A percentile compares a stretch with the other conserved stretches of the same genome.
Conservation (phyloP, 2,329 filamentous ascomycete genomes). For the Beauveria varroae region DNA sequence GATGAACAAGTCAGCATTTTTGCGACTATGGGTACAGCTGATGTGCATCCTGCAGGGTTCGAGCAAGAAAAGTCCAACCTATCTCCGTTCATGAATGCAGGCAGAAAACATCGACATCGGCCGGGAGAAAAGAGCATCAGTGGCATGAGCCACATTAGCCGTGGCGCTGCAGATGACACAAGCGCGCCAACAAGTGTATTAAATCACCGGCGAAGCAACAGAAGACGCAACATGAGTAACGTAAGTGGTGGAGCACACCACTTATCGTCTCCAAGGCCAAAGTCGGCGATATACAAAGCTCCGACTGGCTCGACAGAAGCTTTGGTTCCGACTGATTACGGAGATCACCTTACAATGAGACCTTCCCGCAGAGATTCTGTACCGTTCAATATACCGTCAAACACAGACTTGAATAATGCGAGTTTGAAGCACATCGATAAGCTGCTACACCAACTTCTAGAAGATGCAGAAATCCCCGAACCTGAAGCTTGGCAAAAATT, state of each 20-base stretch:
- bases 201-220: constrained; percentile 51
- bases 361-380: constrained; percentile 77
- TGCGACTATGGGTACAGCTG: constrained; percentile 61
- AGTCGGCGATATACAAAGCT: constrained; percentile 50
- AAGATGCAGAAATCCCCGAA: constrained; percentile 67
- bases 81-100: constrained; percentile 61
- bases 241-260: constrained; percentile 56
- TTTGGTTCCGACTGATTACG: constrained; percentile 38
- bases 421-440: constrained; percentile 84
- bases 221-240: constrained; percentile 77
- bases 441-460: constrained; percentile 73
- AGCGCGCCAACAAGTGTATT: constrained; percentile 49
- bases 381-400: constrained; percentile 63
- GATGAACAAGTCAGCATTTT: constrained; percentile 89
- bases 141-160: constrained; percentile 60
- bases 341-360: constrained; percentile 36
- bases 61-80: constrained; percentile 72
- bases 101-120: constrained; percentile 67
- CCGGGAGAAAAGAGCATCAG: constrained; percentile 69
- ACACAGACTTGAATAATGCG: constrained; percentile 78
- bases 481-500: constrained; percentile 80
- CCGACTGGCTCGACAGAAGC: constrained; percentile 45
- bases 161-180: constrained; percentile 58
- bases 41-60: constrained; percentile 54
- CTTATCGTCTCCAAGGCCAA: constrained; percentile 63